Base-by-base conservation (phyloP, 2,329 filamentous ascomycete genomes). In the Colletotrichum siamense region DNA sequence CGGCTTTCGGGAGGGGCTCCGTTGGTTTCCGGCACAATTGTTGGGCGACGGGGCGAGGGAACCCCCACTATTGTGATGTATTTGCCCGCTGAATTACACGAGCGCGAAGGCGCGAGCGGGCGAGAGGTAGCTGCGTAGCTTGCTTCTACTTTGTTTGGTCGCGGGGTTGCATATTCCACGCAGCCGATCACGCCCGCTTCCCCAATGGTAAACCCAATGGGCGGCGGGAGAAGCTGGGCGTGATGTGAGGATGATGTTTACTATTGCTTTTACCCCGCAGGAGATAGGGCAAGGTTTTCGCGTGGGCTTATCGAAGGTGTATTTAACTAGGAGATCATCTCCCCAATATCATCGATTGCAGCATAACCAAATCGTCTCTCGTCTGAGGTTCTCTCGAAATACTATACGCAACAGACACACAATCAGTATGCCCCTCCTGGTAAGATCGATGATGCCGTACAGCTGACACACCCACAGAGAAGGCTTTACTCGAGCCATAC, bases 221-320 rank as follows among this genome's bases (percentile, higher is more conserved):
- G 57, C 39, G 28, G 39, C 39, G 63, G 57, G 64, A 24, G 44
- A 52, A 59, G 64, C 57, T 57, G 64, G 26, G 13, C 18, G 6
- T 34, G 22, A 32, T 44, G n/a, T 44, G 59, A 52, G 64, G 6
- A 69, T 73, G 57, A 62, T 69, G 64, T 65, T 15, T 4, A 22
- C 44, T 52, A 52, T 52, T 73, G n/a, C n/a, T 26, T 44, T 30
- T 76, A 76, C 74, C 74, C 74, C 74, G 74, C 74, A 74, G 39
- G 49, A 67, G 70, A 74, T 74, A 69, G 18, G 36, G 13, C 8
- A 74, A 62, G 34, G 70, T 74, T 74, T 69, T 32, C 22, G 15
- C 12, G 5, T 5, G 36, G 55, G 26, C 44, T 69, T 52, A 74
- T 76, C 74, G 28, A 64, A 18, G 8, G 59, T 28, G 52, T 76